Conservation (phyloP, 2,329 filamentous ascomycete genomes). For the Emericellopsis cladophorae region DNA sequence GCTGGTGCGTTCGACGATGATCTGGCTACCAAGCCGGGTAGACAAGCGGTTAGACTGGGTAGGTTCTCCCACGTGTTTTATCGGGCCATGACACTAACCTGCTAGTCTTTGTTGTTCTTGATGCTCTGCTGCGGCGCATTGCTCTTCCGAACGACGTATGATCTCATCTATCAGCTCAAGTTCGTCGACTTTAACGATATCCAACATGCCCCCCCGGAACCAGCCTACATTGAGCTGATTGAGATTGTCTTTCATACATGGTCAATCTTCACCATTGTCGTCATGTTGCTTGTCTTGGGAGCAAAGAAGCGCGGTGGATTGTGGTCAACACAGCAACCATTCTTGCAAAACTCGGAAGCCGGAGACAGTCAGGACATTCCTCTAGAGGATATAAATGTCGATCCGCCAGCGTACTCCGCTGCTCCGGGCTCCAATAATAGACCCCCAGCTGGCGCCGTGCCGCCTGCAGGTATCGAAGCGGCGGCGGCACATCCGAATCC, state of each 20-base stretch:
- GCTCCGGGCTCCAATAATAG: neutral
- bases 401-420: conserved; percentile 1
- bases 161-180: conserved; percentile 7
- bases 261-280: conserved; percentile 11
- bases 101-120: conserved; percentile 9
- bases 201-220: neutral
- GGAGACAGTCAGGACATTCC: conserved; percentile 1
- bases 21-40: neutral
- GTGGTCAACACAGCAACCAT: conserved; percentile 10
- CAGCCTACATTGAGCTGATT: conserved; percentile 7
- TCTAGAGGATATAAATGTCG: neutral
- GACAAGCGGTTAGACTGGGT: conserved; percentile 1
- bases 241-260: conserved; percentile 10
- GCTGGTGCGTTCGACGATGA: neutral
- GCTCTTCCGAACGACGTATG: conserved; percentile 11
- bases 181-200: conserved; percentile 3
- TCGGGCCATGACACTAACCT: conserved; percentile 1
- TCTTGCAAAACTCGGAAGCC: conserved; percentile 2
- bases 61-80: neutral
- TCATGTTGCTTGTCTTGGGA: conserved; percentile 13
- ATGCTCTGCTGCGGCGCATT: conserved; percentile 10
- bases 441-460: neutral
- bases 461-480: neutral
- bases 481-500: neutral
- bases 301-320: conserved; percentile 11